Conservation (phyloP, 768 basidiomycete genomes). For the Pholiota microspora region DNA sequence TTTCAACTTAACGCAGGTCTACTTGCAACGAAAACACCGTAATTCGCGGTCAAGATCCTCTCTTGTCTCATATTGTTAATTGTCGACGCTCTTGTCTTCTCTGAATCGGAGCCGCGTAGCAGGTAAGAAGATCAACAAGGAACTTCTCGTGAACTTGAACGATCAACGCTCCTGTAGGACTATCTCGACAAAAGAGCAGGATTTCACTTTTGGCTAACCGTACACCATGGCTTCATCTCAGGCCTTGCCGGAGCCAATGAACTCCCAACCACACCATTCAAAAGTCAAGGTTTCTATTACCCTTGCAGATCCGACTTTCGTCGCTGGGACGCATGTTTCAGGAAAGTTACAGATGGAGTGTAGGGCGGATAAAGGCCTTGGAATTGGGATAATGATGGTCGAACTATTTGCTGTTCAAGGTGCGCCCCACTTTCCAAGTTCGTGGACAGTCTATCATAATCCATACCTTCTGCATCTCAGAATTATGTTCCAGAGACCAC, state of each 20-base stretch:
- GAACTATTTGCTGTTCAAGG: constrained; percentile 77
- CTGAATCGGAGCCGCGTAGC: constrained; percentile 4
- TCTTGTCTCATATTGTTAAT: constrained; percentile 17
- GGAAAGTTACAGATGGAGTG: constrained; percentile 84
- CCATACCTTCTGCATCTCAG: constrained; percentile 36
- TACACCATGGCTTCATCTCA: constrained; percentile 21
- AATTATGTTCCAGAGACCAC: constrained; percentile 74
- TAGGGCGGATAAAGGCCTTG: constrained; percentile 70
- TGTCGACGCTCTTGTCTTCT: constrained; percentile 9
- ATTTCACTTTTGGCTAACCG: neutral
- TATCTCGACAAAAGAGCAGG: neutral
- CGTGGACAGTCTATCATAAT: neutral
- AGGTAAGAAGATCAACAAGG: constrained; percentile 5
- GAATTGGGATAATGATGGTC: constrained; percentile 73
- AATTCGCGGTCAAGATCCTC: constrained; percentile 13
- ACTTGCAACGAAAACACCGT: constrained; percentile 12
- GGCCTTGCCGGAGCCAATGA: constrained; percentile 62
- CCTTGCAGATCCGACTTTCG: constrained; percentile 56
- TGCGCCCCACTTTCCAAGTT: constrained; percentile 28
- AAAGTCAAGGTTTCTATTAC: constrained; percentile 71
- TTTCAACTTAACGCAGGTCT: constrained; percentile 10
- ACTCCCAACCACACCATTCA: constrained; percentile 73
- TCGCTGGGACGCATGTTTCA: constrained; percentile 63
- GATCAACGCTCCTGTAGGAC: neutral
- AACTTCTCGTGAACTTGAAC: neutral